These are phyloP conservation scores for Colletotrichum musicola DNA, from an alignment of 2,329 filamentous ascomycete species.

Conservation along the genomic window DNA sequence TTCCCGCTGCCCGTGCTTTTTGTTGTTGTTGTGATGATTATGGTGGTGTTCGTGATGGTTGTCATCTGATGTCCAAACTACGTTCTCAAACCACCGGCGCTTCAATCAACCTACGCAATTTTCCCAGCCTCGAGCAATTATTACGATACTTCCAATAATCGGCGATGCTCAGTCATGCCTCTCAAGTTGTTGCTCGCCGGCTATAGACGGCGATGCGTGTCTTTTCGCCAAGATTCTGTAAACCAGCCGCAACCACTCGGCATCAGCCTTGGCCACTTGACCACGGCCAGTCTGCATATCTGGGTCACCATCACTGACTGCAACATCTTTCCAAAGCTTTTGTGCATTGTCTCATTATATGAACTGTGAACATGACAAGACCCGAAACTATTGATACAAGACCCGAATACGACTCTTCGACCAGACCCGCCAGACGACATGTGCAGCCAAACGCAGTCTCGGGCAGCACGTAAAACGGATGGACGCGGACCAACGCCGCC, in stretches of 20 bases:
- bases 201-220: too few relatives aligned
- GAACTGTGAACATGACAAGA: constrained; percentile 29
- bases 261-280: not conserved
- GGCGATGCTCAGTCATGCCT: too few relatives aligned
- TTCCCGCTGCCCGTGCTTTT: not conserved
- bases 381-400: constrained; percentile 32
- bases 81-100: not conserved
- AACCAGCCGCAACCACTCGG: too few relatives aligned
- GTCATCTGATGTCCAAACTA: not conserved
- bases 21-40: not conserved
- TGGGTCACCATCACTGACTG: not conserved
- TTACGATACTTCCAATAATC: too few relatives aligned
- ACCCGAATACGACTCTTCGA: constrained; percentile 16
- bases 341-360: constrained; percentile 19
- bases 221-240: too few relatives aligned
- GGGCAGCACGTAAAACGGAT: not conserved
- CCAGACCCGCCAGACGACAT: constrained; percentile 27
- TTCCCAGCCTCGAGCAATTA: too few relatives aligned
- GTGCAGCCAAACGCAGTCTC: constrained; percentile 21
- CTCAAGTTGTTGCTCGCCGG: too few relatives aligned
- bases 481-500: constrained; percentile 30
- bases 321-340: constrained; percentile 4
- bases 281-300: not conserved
- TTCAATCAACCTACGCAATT: too few relatives aligned
- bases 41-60: not conserved